Conservation (phyloP, 2,329 filamentous ascomycete genomes). For the Xylariaceae sp. region DNA sequence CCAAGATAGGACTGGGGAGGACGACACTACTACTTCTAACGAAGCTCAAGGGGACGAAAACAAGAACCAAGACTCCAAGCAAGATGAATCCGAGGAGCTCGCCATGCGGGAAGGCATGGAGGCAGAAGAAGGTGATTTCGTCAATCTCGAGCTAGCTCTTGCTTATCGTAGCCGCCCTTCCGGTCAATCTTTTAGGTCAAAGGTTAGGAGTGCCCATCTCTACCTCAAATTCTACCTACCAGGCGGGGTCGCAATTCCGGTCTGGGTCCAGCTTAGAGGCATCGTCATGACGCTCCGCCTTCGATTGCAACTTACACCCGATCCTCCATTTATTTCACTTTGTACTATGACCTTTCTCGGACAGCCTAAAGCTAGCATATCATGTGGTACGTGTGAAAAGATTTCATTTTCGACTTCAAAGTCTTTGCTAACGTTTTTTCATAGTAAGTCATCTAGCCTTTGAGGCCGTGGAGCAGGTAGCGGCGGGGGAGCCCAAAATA, state of each 20-base stretch:
- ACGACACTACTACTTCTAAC: conserved; percentile 24
- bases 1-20: conserved; percentile 31
- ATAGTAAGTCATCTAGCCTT: too few species aligned
- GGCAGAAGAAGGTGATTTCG: conserved; percentile 73
- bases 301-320: conserved; percentile 69
- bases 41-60: conserved; percentile 26
- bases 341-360: conserved; percentile 73
- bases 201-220: conserved; percentile 70
- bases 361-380: conserved; percentile 63
- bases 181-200: conserved; percentile 57
- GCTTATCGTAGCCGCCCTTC: conserved; percentile 66
- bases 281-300: conserved; percentile 68
- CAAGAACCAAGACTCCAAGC: conserved; percentile 30
- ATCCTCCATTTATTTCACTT: conserved; percentile 74
- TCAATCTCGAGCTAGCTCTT: conserved; percentile 74
- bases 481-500: too few species aligned
- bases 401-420: too few species aligned
- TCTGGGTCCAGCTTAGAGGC: conserved; percentile 74
- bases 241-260: conserved; percentile 52
- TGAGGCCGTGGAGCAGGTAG: too few species aligned
- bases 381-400: too few species aligned
- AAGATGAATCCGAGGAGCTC: conserved; percentile 38
- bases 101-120: conserved; percentile 60
- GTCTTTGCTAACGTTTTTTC: too few species aligned
- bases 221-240: conserved; percentile 69